Percentiles rank a stretch among this genome's conserved stretches.
Evolutionary conservation across 768 basidiomycete species (phyloP).

Genomic region (Phylloporus sp.): DNA sequence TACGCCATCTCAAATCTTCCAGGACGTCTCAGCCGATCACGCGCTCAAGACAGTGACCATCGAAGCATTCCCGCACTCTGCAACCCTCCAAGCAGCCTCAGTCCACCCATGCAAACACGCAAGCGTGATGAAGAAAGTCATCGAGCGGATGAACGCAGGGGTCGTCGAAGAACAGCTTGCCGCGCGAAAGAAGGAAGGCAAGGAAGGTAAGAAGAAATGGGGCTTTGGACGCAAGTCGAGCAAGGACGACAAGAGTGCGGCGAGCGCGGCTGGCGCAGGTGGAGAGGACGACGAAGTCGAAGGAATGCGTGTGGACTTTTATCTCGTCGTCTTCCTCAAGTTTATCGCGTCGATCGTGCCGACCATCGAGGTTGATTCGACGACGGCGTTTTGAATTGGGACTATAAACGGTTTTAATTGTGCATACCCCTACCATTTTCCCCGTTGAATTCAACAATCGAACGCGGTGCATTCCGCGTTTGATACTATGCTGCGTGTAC

Average conservation of each 20-base stretch:
- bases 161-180: conserved; percentile 80
- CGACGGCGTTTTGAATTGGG: conserved; percentile 55
- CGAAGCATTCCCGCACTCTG: conserved; percentile 94
- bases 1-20: conserved; percentile 87
- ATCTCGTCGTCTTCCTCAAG: conserved; percentile 97
- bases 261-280: conserved; percentile 9
- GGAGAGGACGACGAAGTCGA: conserved; percentile 61
- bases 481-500: conserved; percentile 11
- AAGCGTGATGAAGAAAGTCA: conserved; percentile 99
- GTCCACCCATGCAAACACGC: conserved; percentile 99
- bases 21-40: conserved; percentile 96
- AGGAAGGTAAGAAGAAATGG: conserved; percentile 74
- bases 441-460: neutral
- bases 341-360: conserved; percentile 98
- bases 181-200: conserved; percentile 46
- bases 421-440: conserved; percentile 12
- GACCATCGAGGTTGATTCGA: conserved; percentile 97
- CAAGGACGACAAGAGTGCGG: conserved; percentile 49
- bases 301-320: conserved; percentile 96
- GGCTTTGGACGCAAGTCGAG: conserved; percentile 67
- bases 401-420: conserved; percentile 1
- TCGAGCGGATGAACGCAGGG: conserved; percentile 93
- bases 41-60: conserved; percentile 99
- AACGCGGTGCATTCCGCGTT: neutral
- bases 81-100: conserved; percentile 78